A percentile compares a stretch with the other conserved stretches of the same genome.
Conservation (phyloP, 345 rosid species). For the Cardamine chenopodiifolia region DNA sequence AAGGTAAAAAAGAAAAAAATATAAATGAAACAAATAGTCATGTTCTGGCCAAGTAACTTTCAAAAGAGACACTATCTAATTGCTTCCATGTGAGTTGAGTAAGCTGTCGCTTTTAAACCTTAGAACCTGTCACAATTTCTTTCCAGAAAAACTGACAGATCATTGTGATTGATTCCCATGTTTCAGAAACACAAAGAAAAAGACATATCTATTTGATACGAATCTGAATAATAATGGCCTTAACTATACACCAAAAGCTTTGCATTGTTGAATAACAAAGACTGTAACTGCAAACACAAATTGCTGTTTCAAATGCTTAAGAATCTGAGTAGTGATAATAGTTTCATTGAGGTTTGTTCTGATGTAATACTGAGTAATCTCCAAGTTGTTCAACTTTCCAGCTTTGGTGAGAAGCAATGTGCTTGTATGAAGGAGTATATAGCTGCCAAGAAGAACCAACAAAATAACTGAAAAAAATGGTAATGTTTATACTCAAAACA, state of each 20-base stretch:
- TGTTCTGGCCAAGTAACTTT: slow-evolving; percentile 22
- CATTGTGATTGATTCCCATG: slow-evolving; percentile 1
- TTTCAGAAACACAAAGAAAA: not conserved
- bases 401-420: slow-evolving; percentile 75
- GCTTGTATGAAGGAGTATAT: slow-evolving; percentile 64
- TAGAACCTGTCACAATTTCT: slow-evolving; percentile 22
- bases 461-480: not conserved
- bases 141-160: slow-evolving; percentile 16
- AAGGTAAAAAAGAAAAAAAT: not conserved
- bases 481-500: not conserved
- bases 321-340: not conserved
- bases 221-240: slow-evolving; percentile 23
- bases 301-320: too few relatives aligned
- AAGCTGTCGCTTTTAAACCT: slow-evolving; percentile 28
- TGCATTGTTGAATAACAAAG: slow-evolving; percentile 4
- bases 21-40: not conserved
- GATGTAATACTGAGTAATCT: slow-evolving; percentile 1
- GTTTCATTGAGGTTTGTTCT: not conserved
- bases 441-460: slow-evolving; percentile 47
- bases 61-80: slow-evolving; percentile 26
- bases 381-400: slow-evolving; percentile 52
- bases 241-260: slow-evolving; percentile 26
- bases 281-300: slow-evolving; percentile 19
- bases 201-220: slow-evolving; percentile 6
- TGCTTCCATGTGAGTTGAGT: slow-evolving; percentile 33